Conservation (phyloP, 495 filamentous ascomycete genomes). For the Aspergillus heteromorphus region DNA sequence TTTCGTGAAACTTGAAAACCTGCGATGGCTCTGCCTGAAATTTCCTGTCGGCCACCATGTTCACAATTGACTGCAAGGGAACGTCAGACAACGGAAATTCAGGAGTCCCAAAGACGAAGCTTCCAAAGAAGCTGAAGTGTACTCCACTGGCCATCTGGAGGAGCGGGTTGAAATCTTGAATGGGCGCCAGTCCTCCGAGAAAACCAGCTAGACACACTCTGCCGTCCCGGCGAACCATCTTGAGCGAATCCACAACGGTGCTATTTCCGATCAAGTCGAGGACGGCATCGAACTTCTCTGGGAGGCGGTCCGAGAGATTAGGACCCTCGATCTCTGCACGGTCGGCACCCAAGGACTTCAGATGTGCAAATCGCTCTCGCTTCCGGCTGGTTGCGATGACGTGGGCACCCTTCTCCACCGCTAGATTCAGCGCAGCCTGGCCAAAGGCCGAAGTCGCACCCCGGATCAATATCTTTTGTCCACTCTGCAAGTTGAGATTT, state of each 20-base stretch:
- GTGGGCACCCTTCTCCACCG: constrained; percentile 31
- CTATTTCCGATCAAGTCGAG: constrained; percentile 42
- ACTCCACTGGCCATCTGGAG: constrained; percentile 43
- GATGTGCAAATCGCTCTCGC: constrained; percentile 17
- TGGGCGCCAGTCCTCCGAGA: constrained; percentile 40
- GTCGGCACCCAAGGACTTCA: constrained; percentile 27
- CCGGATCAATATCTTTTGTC: constrained; percentile 35
- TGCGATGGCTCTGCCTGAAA: constrained; percentile 25
- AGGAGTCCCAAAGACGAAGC: constrained; percentile 32
- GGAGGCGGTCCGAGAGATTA: constrained; percentile 9
- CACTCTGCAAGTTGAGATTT: constrained; percentile 26
- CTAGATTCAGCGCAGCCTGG: constrained; percentile 40
- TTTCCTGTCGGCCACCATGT: constrained; percentile 23
- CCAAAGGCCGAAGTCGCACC: constrained; percentile 42
- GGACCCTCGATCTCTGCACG: constrained; percentile 23
- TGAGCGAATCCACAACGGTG: constrained; percentile 36
- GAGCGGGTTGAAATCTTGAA: constrained; percentile 44
- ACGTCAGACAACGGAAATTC: constrained; percentile 41
- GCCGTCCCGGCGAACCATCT: constrained; percentile 28
- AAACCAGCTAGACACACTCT: constrained; percentile 39
- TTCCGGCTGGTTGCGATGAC: constrained; percentile 38
- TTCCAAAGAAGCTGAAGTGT: constrained; percentile 47
- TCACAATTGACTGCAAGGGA: constrained; percentile 37
- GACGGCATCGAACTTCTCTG: constrained; percentile 34
- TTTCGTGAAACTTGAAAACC: constrained; percentile 30